A percentile compares a stretch with the other conserved stretches of the same genome.
Conservation (phyloP, 2,329 filamentous ascomycete genomes). For the Tetracladium maxilliforme region DNA sequence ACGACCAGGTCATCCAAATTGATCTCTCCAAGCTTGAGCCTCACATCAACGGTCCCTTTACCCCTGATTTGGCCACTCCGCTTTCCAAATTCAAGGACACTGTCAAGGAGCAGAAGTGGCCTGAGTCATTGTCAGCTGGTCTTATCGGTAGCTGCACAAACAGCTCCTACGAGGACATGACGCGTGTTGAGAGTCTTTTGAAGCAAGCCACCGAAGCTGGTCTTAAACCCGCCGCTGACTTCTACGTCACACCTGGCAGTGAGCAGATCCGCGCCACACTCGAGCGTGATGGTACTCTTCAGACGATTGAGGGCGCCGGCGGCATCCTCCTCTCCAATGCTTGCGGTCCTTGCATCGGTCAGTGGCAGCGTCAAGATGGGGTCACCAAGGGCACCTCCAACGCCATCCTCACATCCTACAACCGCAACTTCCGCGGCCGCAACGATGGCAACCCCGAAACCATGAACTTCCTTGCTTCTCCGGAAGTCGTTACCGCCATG, state of each 20-base stretch:
- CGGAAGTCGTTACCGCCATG: conserved; percentile 94
- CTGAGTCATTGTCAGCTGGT: conserved; percentile 77
- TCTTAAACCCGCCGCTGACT: conserved; percentile 74
- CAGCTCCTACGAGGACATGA: conserved; percentile 98
- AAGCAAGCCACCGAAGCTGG: conserved; percentile 85
- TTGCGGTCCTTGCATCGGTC: conserved; percentile 85
- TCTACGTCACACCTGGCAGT: conserved; percentile 92
- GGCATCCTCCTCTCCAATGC: conserved; percentile 88
- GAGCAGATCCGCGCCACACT: conserved; percentile 95
- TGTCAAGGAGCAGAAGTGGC: conserved; percentile 78
- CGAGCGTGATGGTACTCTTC: conserved; percentile 73
- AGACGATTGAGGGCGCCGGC: conserved; percentile 74
- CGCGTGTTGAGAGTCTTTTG: conserved; percentile 80
- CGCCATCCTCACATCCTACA: conserved; percentile 93
- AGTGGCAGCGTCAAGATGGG: conserved; percentile 87
- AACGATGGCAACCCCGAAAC: conserved; percentile 95
- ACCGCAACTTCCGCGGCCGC: conserved; percentile 92
- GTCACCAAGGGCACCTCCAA: conserved; percentile 76
- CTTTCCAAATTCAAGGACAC: conserved; percentile 79
- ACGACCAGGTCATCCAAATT: conserved; percentile 84
- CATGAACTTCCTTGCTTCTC: conserved; percentile 97
- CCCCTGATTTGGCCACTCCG: conserved; percentile 86
- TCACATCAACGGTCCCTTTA: conserved; percentile 94
- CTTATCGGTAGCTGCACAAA: conserved; percentile 98
- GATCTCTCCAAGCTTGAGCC: conserved; percentile 83